A percentile compares a stretch with the other conserved stretches of the same genome.
phyloP scores from a whole-genome alignment of 805 yeast genomes.

The Lipomyces kockii region DNA sequence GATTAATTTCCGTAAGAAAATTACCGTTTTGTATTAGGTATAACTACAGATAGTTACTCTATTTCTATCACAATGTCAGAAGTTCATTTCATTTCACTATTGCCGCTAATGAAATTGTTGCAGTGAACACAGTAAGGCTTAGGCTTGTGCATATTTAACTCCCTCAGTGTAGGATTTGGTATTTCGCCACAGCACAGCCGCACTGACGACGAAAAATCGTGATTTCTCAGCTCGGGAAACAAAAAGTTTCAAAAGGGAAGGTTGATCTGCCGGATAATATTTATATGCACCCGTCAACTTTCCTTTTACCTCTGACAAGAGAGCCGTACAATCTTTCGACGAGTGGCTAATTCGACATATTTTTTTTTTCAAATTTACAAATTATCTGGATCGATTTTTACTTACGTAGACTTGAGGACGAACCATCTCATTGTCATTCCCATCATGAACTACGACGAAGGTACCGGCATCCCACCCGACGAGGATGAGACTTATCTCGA shows the following conservation, averaged over 20 bases:
- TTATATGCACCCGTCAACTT: background rate
- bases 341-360: background rate
- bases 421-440: background rate
- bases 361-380: background rate
- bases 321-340: background rate
- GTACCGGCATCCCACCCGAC: background rate
- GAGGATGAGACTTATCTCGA: constrained; percentile 21
- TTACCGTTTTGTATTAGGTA: too few relatives aligned
- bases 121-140: background rate
- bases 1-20: background rate
- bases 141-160: background rate
- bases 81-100: background rate
- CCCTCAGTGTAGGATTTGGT: background rate
- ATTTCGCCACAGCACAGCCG: background rate
- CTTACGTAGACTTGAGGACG: background rate
- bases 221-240: background rate
- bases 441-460: background rate
- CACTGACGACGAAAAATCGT: background rate
- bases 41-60: too few relatives aligned
- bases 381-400: background rate
- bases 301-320: background rate
- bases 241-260: background rate
- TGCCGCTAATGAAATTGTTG: background rate
- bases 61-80: too few relatives aligned
- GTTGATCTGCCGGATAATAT: background rate